Base-by-base conservation (phyloP, 1,284 basidiomycete species). In the Ceratobasidium papillatum region DNA sequence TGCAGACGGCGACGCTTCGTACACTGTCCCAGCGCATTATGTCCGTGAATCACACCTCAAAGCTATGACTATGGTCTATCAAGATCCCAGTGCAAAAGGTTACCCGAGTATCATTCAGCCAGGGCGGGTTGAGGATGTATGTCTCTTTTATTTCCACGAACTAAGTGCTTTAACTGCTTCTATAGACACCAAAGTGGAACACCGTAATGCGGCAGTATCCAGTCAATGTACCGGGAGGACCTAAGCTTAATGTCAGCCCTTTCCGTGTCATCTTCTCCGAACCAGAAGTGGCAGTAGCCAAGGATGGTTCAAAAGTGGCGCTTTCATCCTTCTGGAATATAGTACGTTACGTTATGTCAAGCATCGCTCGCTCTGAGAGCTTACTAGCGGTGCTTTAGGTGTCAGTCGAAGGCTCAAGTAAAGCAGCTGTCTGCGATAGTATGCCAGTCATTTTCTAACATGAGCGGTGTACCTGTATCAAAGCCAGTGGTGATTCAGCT, bases 191-290 rank as follows among this genome's bases (percentile, higher is more conserved):
- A 8, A 56, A 56, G 17, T 56, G 52, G 52, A 27, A 32, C 17
- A 17, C 4, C 12, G 17, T 17, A 17, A 56, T 56, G 52, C 52
- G 25, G 32, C 27, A 56, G 52, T 56, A 32, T 19, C 52, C 52
- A 14, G 52, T 56, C 12, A 32, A 5, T 27, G 17, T 56, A 56
- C 52, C 52, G 9, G 27, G 19, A 17, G 30, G 52, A 17, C 52
- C 52, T 12, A 32, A 32, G 5, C 27, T 32, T 25, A 14, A 11
- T 30, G 17, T 32, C 25, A 56, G 52, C 52, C 52, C 52, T 7
- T 56, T 56, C 52, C 52, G 27, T 17, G 52, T 56, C 7, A 27
- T 56, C 25, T 56, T 56, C 52, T 56, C 52, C 3, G 52, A 56
- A 32, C 52, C 52, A 27, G 27, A 56, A 27, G 17, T 27, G 1